Base-by-base conservation (phyloP, 2,329 filamentous ascomycete species). In the Beauveria sp. region DNA sequence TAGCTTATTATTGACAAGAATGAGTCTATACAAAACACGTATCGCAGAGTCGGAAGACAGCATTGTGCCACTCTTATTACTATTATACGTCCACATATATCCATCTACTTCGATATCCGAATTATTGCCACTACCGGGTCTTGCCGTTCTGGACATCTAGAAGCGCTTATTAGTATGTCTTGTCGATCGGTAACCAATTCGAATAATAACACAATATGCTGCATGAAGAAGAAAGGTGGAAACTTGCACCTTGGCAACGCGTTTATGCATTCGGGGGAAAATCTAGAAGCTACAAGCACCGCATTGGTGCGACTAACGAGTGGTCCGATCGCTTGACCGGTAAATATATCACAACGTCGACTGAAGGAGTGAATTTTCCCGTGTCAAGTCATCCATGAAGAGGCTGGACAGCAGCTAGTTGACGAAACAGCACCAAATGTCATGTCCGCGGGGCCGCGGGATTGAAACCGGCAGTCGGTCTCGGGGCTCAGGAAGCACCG, bases 401-500 rank as follows among this genome's bases (percentile, higher is more conserved):
- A 47, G 22, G 26, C 37, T 54, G 14, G 37, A 28, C 14, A 54
- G 37, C 47, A 34, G 37, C 10, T 34, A 14, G 12, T 34, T 10
- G 10, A 34, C 30, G 10, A 34, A 34, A 34, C 30, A 34, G 3
- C 30, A 34, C 28, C 30, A 30, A 5, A 10, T 16, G 34, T 16
- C 20, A 24, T 28, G 37, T 47, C 57, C 57, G 57, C 57, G 57
- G 57, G 52, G 57, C 57, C 57, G 57, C 57, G 57, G 56, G 57
- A 28, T 28, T 53, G 40, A 59, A 26, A 52, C 20, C 48, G 57
- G 53, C 37, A 52, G 59, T 61, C 59, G 59, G 59, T 28, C 52
- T 61, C 59, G 59, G 59, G 52, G 59, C 59, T 61, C 55, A 56
- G 46, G 43, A 56, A 56, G 51, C 59, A 47, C 59, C 59, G 59